Evolutionary conservation across 768 basidiomycete species (phyloP), one percentile per base, ranked within the genome.

Genomic region (Mycena latifolia): DNA sequence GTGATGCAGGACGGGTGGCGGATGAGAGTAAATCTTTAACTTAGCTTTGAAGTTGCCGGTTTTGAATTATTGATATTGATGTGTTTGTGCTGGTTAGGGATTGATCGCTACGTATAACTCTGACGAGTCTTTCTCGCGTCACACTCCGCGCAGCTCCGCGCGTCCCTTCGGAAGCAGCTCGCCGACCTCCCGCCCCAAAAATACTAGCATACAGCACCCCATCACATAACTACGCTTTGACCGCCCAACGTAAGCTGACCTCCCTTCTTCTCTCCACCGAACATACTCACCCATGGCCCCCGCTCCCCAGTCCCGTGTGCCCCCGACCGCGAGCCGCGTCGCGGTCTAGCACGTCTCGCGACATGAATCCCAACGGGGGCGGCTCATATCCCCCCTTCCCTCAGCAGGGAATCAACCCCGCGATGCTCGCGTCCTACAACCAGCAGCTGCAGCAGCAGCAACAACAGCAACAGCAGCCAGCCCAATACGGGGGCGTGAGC

Each of bases 391-490:
- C 59, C 41, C 46, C 57, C 50, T 61, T 54, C 20, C 24, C 56
- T 27, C 50, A 58, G 31, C 62, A 70, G 54, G 53, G 69, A 43
- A 66, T 70, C 20, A 70, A 70, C 37, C 69, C 69, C 25, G 65
- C 69, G 3, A 70, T 70, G 61, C 69, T 70, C 60, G 68, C 68
- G 61, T 66, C 64, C 6, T 70, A 55, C 43, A 63, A 63, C 50
- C 47, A 54, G 4, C 55, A 17, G 17, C 55, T 59, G 22, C 63
- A 64, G 20, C 55, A 57, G 51, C 47, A 54, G 8, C 55, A 17
- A 10, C 55, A 62, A 18, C 63, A 64, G 20, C 55, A 57, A 43
- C 62, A 64, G 35, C 47, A 31, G 27, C 56, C 41, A 17, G 33
- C 47, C 10, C 61, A 55, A 18, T 70, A 55, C 53, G 56, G 48